These are phyloP conservation scores for Lippia alba DNA, from an alignment of 305 asterid genomes.

Conservation along the genomic window DNA sequence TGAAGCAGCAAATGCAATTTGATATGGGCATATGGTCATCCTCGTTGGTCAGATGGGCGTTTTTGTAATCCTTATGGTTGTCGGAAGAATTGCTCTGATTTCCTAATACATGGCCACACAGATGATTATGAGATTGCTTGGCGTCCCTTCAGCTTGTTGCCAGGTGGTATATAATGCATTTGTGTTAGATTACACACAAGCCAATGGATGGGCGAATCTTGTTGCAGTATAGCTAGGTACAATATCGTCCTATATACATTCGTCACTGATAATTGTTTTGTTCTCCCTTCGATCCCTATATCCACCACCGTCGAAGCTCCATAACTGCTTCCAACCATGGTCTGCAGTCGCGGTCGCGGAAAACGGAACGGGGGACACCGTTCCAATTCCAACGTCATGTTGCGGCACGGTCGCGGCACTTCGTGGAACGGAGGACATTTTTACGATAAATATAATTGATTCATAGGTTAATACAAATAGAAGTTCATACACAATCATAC, in stretches of 20 bases:
- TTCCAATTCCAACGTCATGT: too few relatives aligned
- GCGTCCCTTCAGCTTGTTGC: constrained; percentile 81
- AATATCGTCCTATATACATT: constrained; percentile 11
- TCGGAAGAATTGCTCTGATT: constrained; percentile 86
- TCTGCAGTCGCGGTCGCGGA: too few relatives aligned
- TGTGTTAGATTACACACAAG: constrained; percentile 10
- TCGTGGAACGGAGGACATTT: too few relatives aligned
- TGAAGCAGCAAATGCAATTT: constrained; percentile 79
- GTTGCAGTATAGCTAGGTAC: constrained; percentile 22
- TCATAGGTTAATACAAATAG: too few relatives aligned
- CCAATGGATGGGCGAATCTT: constrained; percentile 33
- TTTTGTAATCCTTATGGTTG: constrained; percentile 94
- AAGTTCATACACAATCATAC: too few relatives aligned
- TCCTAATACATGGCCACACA: constrained; percentile 75
- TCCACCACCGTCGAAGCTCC: too few relatives aligned
- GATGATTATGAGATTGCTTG: constrained; percentile 89
- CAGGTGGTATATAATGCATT: constrained; percentile 44
- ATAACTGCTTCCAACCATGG: too few relatives aligned
- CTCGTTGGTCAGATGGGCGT: constrained; percentile 87
- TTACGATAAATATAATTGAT: too few relatives aligned
- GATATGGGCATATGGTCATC: constrained; percentile 93
- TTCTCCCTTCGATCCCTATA: too few relatives aligned
- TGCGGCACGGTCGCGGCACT: too few relatives aligned
- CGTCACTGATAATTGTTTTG: constrained; percentile 14
- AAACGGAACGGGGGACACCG: too few relatives aligned